Evolutionary conservation across 2,329 filamentous ascomycete genomes (phyloP).

Genomic region (Coleophoma crateriformis): DNA sequence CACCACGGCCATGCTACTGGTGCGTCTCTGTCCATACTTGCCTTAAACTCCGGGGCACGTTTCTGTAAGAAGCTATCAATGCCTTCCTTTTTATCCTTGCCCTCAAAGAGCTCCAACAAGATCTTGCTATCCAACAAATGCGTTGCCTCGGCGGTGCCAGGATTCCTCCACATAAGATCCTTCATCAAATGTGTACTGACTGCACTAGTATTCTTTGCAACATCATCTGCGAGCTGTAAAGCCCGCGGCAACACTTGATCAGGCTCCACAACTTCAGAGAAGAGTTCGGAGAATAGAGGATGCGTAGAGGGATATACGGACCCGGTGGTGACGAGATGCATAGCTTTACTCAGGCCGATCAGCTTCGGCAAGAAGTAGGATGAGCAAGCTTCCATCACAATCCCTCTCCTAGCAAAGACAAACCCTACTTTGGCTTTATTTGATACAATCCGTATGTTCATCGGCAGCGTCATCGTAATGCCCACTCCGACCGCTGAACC

Average conservation of each 20-base stretch:
- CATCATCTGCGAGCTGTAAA: conserved; percentile 59
- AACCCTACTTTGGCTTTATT: conserved; percentile 63
- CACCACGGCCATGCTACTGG: conserved; percentile 56
- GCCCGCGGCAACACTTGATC: conserved; percentile 59
- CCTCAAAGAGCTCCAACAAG: conserved; percentile 55
- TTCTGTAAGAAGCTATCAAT: conserved; percentile 57
- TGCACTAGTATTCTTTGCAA: conserved; percentile 59
- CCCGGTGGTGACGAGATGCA: conserved; percentile 64
- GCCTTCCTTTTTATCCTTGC: conserved; percentile 52
- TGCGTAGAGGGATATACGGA: conserved; percentile 47
- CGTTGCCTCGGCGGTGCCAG: conserved; percentile 57
- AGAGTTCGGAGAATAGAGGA: conserved; percentile 52
- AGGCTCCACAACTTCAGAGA: conserved; percentile 57
- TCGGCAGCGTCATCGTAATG: conserved; percentile 56
- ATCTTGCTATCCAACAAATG: conserved; percentile 64
- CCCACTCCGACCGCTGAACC: conserved; percentile 55
- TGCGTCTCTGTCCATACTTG: conserved; percentile 48
- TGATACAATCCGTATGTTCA: conserved; percentile 47
- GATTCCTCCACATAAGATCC: conserved; percentile 62
- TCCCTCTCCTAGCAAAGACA: conserved; percentile 64
- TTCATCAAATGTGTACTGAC: conserved; percentile 63
- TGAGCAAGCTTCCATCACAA: conserved; percentile 67
- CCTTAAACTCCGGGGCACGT: conserved; percentile 48
- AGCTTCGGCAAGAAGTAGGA: conserved; percentile 69
- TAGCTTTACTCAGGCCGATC: conserved; percentile 57